Evolutionary conservation across 352 stramenopile species (phyloP).

Genomic region (Pythium sp.): DNA sequence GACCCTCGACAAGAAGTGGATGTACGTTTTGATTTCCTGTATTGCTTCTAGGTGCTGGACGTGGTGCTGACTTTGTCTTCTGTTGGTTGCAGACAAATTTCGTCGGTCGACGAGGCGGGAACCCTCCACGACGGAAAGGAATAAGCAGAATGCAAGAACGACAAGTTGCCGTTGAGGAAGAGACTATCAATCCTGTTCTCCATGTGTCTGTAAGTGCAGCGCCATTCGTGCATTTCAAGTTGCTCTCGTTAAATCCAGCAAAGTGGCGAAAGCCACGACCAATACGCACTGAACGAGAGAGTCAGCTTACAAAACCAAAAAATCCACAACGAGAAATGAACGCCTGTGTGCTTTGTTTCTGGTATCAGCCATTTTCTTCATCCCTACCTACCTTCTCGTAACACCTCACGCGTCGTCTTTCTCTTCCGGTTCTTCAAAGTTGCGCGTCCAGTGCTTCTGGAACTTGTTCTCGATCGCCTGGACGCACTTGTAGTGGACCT

Average conservation of each 20-base stretch:
- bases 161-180: neutral
- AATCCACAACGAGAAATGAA: neutral
- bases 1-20: conserved; percentile 96
- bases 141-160: conserved; percentile 26
- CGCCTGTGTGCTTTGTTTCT: neutral
- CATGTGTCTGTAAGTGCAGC: neutral
- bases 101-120: conserved; percentile 82
- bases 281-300: neutral
- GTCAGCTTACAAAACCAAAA: neutral
- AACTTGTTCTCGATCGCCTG: conserved; percentile 67
- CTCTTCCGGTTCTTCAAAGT: conserved; percentile 45
- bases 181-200: neutral
- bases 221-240: neutral
- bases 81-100: conserved; percentile 71
- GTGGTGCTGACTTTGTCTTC: conserved; percentile 13
- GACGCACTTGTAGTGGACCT: conserved; percentile 83
- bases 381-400: neutral
- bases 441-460: conserved; percentile 57
- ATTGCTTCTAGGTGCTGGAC: neutral
- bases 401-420: conserved; percentile 3
- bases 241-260: neutral
- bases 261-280: neutral
- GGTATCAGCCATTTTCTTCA: neutral
- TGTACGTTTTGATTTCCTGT: conserved; percentile 44
- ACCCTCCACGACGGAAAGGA: conserved; percentile 75